Percentiles rank a stretch among this genome's conserved stretches.
Conservation (phyloP, 2,329 filamentous ascomycete species). For the Xylaria hypoxylon region DNA sequence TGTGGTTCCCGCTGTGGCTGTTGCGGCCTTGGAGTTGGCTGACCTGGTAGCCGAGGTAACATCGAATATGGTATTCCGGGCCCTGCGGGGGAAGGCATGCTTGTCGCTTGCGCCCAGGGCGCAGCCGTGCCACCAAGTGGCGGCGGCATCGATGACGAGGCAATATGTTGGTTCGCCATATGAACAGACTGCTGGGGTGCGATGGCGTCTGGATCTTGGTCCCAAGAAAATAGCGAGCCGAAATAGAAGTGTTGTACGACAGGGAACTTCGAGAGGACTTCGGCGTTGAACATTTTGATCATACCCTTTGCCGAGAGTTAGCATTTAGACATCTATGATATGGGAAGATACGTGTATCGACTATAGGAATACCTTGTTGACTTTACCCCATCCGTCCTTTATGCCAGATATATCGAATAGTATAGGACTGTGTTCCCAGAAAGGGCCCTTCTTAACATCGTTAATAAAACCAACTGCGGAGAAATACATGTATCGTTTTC, state of each 20-base stretch:
- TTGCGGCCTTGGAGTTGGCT: constrained; percentile 40
- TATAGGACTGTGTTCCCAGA: constrained; percentile 97
- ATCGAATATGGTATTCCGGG: constrained; percentile 50
- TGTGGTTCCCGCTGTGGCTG: constrained; percentile 41
- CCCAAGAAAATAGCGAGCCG: constrained; percentile 83
- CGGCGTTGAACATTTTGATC: constrained; percentile 99
- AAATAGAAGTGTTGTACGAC: constrained; percentile 97
- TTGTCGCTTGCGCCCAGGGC: constrained; percentile 59
- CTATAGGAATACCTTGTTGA: constrained; percentile 75
- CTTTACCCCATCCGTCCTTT: constrained; percentile 95
- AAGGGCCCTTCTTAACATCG: constrained; percentile 94
- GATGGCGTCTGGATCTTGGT: constrained; percentile 71
- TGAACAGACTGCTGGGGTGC: constrained; percentile 65
- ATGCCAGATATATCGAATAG: constrained; percentile 95
- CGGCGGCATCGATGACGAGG: constrained; percentile 47
- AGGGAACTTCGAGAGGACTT: constrained; percentile 95
- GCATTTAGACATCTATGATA: neutral
- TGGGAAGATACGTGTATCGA: neutral
- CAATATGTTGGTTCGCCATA: constrained; percentile 65
- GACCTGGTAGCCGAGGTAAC: constrained; percentile 42
- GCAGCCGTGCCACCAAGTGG: constrained; percentile 55
- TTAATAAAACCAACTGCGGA: constrained; percentile 96
- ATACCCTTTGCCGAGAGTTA: constrained; percentile 73
- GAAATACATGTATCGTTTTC: constrained; percentile 86
- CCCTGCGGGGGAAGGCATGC: constrained; percentile 53